Evolutionary conservation across 768 basidiomycete species (phyloP).

Genomic region (Coprinopsis cinerea): DNA sequence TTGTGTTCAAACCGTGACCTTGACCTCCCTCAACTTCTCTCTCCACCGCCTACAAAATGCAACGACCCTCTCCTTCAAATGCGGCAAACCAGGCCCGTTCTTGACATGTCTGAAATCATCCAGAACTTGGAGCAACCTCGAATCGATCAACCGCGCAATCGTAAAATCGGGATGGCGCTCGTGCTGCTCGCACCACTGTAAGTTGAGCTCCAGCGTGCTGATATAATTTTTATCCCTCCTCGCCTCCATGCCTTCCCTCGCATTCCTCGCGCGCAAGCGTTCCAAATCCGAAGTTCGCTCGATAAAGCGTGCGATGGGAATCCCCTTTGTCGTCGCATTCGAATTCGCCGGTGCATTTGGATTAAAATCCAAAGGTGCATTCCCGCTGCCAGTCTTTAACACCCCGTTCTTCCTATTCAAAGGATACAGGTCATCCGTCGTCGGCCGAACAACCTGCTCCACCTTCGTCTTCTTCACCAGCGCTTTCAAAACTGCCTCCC

Average conservation of each 20-base stretch:
- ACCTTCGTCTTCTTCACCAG: not conserved
- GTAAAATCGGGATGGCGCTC: conserved; percentile 15
- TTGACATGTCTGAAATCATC: conserved; percentile 10
- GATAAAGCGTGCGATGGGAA: not conserved
- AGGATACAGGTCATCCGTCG: not conserved
- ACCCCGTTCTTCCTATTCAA: too few relatives aligned
- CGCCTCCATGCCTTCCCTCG: not conserved
- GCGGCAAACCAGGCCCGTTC: conserved; percentile 10
- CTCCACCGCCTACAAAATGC: conserved; percentile 5
- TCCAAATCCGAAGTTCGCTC: not conserved
- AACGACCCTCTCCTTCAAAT: conserved; percentile 1
- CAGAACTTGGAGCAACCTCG: conserved; percentile 14
- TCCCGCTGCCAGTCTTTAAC: too few relatives aligned
- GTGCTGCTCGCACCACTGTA: conserved; percentile 5
- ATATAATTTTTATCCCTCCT: not conserved
- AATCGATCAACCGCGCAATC: conserved; percentile 13
- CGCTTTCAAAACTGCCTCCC: not conserved
- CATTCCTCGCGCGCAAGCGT: not conserved
- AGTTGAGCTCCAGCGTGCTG: not conserved
- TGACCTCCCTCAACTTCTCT: conserved; percentile 3
- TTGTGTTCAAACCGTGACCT: too few relatives aligned
- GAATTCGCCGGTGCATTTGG: too few relatives aligned
- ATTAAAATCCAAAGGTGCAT: too few relatives aligned
- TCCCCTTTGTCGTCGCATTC: not conserved
- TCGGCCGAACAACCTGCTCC: not conserved